Conservation (phyloP, 208 protist species). For the Endotrypanum monterogeii region DNA sequence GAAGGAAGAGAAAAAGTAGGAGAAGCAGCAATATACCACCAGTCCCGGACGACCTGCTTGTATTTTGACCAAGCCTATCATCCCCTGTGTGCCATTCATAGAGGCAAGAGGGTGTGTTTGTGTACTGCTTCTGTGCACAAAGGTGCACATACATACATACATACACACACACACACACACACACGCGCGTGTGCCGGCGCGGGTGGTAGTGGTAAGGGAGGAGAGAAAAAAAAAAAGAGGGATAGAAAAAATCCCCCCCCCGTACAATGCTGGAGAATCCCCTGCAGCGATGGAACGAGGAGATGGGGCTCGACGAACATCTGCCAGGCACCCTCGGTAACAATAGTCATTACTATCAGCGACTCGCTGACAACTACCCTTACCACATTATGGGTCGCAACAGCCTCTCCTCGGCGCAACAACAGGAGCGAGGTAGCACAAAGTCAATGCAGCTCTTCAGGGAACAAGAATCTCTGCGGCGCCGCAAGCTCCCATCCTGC, state of each 20-base stretch:
- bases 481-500: constrained; percentile 43
- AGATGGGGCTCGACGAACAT: constrained; percentile 62
- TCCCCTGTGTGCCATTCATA: too few species aligned
- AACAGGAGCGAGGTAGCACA: constrained; percentile 4
- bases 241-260: background rate
- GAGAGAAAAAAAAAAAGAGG: too few species aligned
- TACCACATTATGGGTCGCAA: constrained; percentile 37
- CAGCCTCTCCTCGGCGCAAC: constrained; percentile 9
- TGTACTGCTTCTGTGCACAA: too few species aligned
- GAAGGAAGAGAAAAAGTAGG: too few species aligned
- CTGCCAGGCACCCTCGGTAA: constrained; percentile 47
- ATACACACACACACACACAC: background rate
- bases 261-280: constrained; percentile 24
- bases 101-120: too few species aligned
- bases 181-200: too few species aligned
- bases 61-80: too few species aligned
- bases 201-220: too few species aligned
- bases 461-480: constrained; percentile 31
- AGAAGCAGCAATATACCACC: too few species aligned
- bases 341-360: constrained; percentile 1
- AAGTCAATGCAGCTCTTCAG: constrained; percentile 13
- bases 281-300: constrained; percentile 26
- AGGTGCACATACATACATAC: background rate
- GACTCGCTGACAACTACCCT: constrained; percentile 36
- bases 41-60: too few species aligned